Evolutionary conservation across 2,329 filamentous ascomycete species (phyloP), one percentile per base, ranked within the genome.

Genomic region (Taxawa tesnikishii): DNA sequence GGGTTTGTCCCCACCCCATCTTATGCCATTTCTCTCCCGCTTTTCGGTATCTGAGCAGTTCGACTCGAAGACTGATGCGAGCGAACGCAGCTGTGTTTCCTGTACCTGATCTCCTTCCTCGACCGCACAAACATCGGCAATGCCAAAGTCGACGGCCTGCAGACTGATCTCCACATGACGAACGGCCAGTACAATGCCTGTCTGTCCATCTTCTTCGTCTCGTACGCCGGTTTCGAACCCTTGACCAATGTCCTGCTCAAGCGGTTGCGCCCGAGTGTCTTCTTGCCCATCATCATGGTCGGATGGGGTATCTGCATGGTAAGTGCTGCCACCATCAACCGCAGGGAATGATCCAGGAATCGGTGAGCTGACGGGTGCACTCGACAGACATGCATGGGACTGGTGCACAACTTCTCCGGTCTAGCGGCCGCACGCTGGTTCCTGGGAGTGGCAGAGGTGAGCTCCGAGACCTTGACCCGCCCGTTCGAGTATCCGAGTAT

Each of bases 131-230:
- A 90, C 46, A 82, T 87, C 37, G 82, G 82, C 27, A 90, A 67
- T 56, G 83, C 71, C 3, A 71, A 70, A 46, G 60, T 75, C 14
- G 69, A 64, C n/a, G 68, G 70, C 10, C 52, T 75, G 3, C 53
- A 66, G 33, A 48, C 63, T 8, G 74, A 80, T 36, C 59, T 90
- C 5, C 42, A 68, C 18, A 71, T 88, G 63, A 67, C 66, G 1
- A 65, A 68, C 3, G 56, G 63, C 5, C 64, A 80, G 48, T 93
- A 85, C 59, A 87, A 87, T 53, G 65, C 70, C 15, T 70, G 75
- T 0, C 64, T 93, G 6, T 82, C 79, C 25, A 78, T 92, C 44
- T 93, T 93, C 61, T 93, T 92, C 60, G 67, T 92, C 30, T 84
- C 80, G 1, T 94, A 94, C 51, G 69, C 81, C 2, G 56, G 85